Conservation (phyloP, 208 protist genomes). For the Crithidia mellificae region DNA sequence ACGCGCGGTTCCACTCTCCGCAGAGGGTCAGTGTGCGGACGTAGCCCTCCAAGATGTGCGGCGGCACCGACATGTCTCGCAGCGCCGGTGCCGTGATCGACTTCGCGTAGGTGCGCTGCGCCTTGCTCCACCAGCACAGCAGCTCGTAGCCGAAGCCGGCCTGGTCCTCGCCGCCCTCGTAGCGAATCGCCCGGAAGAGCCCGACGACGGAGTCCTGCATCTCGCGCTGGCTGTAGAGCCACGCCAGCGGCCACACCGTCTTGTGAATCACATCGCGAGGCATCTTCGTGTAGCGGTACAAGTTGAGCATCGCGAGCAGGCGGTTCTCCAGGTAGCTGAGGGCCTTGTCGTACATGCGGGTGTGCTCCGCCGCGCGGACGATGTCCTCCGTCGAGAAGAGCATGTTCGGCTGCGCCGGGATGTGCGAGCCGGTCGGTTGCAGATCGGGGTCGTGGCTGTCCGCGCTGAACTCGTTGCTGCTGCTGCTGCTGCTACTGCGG, state of each 20-base stretch:
- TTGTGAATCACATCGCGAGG: constrained; percentile 77
- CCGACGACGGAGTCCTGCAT: constrained; percentile 92
- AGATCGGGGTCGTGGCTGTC: constrained; percentile 25
- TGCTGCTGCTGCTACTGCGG: constrained; percentile 23
- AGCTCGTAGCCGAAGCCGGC: constrained; percentile 87
- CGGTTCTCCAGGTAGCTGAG: constrained; percentile 87
- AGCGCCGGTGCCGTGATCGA: constrained; percentile 45
- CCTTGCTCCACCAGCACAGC: constrained; percentile 85
- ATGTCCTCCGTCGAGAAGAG: constrained; percentile 88
- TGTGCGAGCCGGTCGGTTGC: constrained; percentile 32
- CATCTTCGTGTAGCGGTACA: constrained; percentile 71
- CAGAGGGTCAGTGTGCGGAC: constrained; percentile 88
- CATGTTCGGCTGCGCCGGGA: constrained; percentile 53
- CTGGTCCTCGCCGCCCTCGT: constrained; percentile 72
- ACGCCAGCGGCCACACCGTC: constrained; percentile 83
- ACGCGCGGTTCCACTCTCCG: constrained; percentile 79
- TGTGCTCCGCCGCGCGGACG: constrained; percentile 78
- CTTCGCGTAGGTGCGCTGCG: constrained; percentile 75
- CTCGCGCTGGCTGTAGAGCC: constrained; percentile 89
- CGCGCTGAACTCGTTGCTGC: constrained; percentile 24
- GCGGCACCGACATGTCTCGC: constrained; percentile 37
- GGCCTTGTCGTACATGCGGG: constrained; percentile 90
- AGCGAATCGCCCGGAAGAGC: constrained; percentile 81
- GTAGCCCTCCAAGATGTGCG: constrained; percentile 68
- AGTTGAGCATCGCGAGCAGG: constrained; percentile 58